Base-by-base conservation (phyloP, 176 grass and related monocot species). In the Cenchrus fungigraminus region DNA sequence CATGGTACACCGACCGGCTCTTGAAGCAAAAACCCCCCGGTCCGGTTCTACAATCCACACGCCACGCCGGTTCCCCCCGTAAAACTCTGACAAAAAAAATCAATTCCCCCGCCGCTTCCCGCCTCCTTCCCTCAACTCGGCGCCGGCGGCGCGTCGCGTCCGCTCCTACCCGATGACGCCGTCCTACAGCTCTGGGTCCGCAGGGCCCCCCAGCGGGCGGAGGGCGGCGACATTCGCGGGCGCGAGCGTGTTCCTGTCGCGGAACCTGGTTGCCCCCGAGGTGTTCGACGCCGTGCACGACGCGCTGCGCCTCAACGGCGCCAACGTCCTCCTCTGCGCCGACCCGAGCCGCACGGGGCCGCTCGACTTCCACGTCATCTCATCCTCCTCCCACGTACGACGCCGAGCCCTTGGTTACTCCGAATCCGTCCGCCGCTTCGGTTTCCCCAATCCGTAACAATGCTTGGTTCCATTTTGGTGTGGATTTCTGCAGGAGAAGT, bases 241-340 rank as follows among this genome's bases (percentile, higher is more conserved):
- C 13, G 84, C 85, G 5, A 94, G 81, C 83, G 96, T 98, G 56
- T 98, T 90, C 86, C 90, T 98, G n/a, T 95, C 93, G 9, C 91
- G 93, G 59, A 98, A 40, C 59, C 80, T 98, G 51, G 96, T 98
- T 22, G 82, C 91, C 34, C 96, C 96, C 63, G 96, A 98, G 87
- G 86, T 94, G 85, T 95, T 89, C 93, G 87, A 91, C 79, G 87
- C 96, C 69, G 78, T 95, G 66, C 91, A 91, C 83, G 96, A 98
- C 73, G 91, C 96, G 64, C 96, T 98, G 85, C 85, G 89, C 55
- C 87, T 95, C 87, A 98, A 98, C 88, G 96, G 93, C 81, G 91
- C 96, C 70, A 82, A 88, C n/a, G 91, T 98, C 87, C 52, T 78
- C 63, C 77, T 85, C 73, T 90, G 87, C 86, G 86, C 93, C 83